phyloP scores from a whole-genome alignment of 2,329 filamentous ascomycete genomes.

The Phoma herbarum region DNA sequence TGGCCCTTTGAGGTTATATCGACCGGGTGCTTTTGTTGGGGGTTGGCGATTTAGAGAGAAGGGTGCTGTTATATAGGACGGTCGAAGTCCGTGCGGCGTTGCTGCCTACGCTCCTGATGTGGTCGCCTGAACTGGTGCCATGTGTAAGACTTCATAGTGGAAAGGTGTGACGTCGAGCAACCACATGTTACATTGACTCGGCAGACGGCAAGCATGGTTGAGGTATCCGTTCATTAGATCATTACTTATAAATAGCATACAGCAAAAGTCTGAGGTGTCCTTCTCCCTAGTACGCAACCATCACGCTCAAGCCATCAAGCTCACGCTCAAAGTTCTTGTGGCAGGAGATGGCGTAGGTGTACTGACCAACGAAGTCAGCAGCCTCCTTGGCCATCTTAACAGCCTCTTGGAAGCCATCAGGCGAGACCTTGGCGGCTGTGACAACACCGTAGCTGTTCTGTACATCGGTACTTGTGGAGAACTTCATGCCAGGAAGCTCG shows the following conservation, averaged over 20 bases:
- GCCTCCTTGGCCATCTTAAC: conserved; percentile 72
- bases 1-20: no score
- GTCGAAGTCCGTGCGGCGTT: not conserved
- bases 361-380: conserved; percentile 74
- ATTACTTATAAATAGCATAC: conserved; percentile 5
- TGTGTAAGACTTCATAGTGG: no score
- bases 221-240: not conserved
- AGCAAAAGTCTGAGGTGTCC: conserved; percentile 14
- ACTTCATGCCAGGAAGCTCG: conserved; percentile 58
- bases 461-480: conserved; percentile 61
- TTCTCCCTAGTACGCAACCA: conserved; percentile 71
- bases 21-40: not conserved
- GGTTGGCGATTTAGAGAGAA: not conserved
- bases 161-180: no score
- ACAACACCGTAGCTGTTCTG: conserved; percentile 80
- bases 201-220: no score
- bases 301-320: conserved; percentile 70
- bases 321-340: conserved; percentile 80
- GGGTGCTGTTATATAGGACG: not conserved
- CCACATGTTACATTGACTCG: no score
- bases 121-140: not conserved
- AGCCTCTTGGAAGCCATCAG: conserved; percentile 68
- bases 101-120: not conserved
- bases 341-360: conserved; percentile 73
- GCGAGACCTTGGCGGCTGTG: conserved; percentile 64